These are phyloP conservation scores for Claviceps fusiformis DNA, from an alignment of 2,329 filamentous ascomycete species.

Conservation along the genomic window DNA sequence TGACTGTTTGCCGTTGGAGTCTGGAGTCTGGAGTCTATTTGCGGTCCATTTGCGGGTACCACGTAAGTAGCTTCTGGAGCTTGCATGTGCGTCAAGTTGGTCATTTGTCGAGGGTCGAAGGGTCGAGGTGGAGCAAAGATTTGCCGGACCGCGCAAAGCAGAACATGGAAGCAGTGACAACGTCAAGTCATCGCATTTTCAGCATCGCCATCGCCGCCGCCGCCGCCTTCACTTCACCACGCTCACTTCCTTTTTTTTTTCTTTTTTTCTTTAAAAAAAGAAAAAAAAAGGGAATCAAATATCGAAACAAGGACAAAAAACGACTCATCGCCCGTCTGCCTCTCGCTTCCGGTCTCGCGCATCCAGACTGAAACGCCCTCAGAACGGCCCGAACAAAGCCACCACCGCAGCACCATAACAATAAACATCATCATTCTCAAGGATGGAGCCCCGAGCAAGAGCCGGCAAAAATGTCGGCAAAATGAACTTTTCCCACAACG, in stretches of 20 bases:
- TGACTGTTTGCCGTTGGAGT: too few species aligned
- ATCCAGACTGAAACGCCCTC: background rate
- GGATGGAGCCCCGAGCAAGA: slow-evolving; percentile 63
- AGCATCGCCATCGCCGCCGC: background rate
- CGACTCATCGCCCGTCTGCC: background rate
- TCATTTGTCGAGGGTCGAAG: background rate
- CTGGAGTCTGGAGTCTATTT: too few species aligned
- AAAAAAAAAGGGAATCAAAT: background rate
- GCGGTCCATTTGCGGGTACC: too few species aligned
- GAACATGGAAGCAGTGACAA: background rate
- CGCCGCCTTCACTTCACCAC: too few species aligned
- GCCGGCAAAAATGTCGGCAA: slow-evolving; percentile 70
- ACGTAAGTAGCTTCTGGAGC: background rate
- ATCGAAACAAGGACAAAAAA: background rate
- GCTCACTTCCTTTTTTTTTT: too few species aligned
- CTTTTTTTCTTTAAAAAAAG: too few species aligned
- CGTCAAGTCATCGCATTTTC: background rate
- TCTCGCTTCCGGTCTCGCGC: background rate
- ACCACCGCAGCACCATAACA: background rate
- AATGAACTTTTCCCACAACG: slow-evolving; percentile 63
- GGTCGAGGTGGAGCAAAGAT: slow-evolving; percentile 21
- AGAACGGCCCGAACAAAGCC: slow-evolving; percentile 20
- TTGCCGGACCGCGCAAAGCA: slow-evolving; percentile 13
- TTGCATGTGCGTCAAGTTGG: too few species aligned
- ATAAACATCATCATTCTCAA: background rate